Evolutionary conservation across 805 yeast genomes (phyloP), one percentile per base, ranked within the genome.

Genomic region (Saturnispora zaruensis): DNA sequence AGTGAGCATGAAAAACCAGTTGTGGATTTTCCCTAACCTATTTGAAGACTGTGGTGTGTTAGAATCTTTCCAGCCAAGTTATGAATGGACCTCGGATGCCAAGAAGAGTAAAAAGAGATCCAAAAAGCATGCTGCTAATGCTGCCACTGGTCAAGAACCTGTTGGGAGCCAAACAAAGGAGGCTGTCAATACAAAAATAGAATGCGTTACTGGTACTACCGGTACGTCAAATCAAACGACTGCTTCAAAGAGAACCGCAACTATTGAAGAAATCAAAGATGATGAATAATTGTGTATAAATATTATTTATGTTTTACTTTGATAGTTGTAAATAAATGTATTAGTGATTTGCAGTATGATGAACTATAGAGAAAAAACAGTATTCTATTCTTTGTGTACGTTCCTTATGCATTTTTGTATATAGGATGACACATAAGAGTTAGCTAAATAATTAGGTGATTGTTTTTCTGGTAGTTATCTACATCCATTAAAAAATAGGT

Each of bases 21-120:
- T 93, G 64, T 93, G 99, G 99, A 65, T 93, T 44, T 91, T 88
- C 75, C 99, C 99, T 50, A 91, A 91, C 64, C 73, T 93, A 62
- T 93, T 90, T 68, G 99, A 83, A 54, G 99, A 93, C 63, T 90
- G 95, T 59, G 96, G 97, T 23, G 84, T 93, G 55, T 62, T 91
- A 53, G 98, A 91, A 52, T 85, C 96, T 72, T 93, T 93, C 72
- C 75, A 75, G 56, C 99, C 99, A 4, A 57, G 83, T n/a, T 93
- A 85, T 62, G 93, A 81, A 3, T 89, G 89, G 86, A 87, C 71
- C 45, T 67, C 62, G 21, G 66, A 26, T 25, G 57, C 55, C 16
- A 61, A 58, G 26, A 58, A 60, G 43, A 50, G 53, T 14, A 53
- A 54, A 48, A 26, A 49, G 26, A 32, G 40, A 16, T 41, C 41